Evolutionary conservation across 495 filamentous ascomycete genomes (phyloP), one percentile per base, ranked within the genome.

Genomic region (Aspergillus cristatus): DNA sequence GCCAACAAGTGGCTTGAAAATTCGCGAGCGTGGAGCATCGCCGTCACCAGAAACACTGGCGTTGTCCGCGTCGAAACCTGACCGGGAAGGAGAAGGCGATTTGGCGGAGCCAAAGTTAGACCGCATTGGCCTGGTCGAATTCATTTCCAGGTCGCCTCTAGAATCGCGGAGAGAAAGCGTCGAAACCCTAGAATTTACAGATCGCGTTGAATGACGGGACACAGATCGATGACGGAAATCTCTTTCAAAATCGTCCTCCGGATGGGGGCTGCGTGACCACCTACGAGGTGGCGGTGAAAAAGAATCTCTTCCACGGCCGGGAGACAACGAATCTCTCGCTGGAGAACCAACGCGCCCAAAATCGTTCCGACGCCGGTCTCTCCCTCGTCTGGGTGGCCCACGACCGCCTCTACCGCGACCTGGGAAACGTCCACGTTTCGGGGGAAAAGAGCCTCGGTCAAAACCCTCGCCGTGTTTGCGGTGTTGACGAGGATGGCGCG

Each of bases 71-170:
- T 68, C 60, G 38, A 52, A 61, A 35, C 47, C 57, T 24, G 50
- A 57, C 5, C 66, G 62, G 22, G 42, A 49, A 29, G 67, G 68
- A 24, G 70, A 68, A 6, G 57, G 57, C 20, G 66, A 61, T 18
- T 55, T 53, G 15, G 35, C 35, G 2, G 44, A 46, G 26, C 53
- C 47, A 20, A 45, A 37, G 22, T 38, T 43, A 11, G 57, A 50
- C 33, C 55, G 55, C 10, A 41, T 50, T 24, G 53, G 53, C 38
- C 54, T 46, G 14, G 39, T 50, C 13, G 61, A 45, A 25, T 53
- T 50, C 60, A 67, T 68, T 17, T 45, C 50, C 14, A 42, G 43
- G 15, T 59, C 42, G 6, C 34, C 41, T 33, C 45, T 36, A 14
- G 48, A 50, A 24, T 48, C 45, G 1, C 42, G 43, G 20, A 40